Evolutionary conservation across 2,329 filamentous ascomycete species (phyloP), one percentile per base, ranked within the genome.

Genomic region (Plenodomus lindquistii): DNA sequence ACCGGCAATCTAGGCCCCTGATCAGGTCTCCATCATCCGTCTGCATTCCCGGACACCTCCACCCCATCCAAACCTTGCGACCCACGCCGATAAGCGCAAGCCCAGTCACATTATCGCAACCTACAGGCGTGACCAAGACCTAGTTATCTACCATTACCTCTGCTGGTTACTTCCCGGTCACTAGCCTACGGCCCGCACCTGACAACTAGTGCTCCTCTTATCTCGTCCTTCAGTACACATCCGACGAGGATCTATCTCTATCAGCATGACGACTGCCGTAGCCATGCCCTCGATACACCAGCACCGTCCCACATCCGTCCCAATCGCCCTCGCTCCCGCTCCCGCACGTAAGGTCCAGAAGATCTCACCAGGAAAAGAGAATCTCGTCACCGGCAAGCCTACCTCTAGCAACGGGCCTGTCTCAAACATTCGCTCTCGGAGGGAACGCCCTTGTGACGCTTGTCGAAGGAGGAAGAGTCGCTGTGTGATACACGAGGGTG

Each of bases 401-500:
- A 63, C 71, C 42, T 59, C 65, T n/a, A 63, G 52, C 52, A 62
- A 62, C 48, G 65, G 62, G 35, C 60, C 69, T 38, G 61, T 71
- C 37, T 66, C 70, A 53, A 74, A 73, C 61, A 67, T 70, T 48
- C 67, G 71, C 45, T 69, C 71, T 43, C 59, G 73, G 27, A 65
- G 72, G 52, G 74, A 76, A 61, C 62, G 74, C 38, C 74, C 73
- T 46, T 75, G 73, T 73, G 87, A 91, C 75, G 84, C 87, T 50
- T 94, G 90, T 72, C 81, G 86, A 55, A 81, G 82, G 71, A 83
- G 87, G 58, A 88, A 89, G 70, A 84, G 84, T 64, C 86, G 86
- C 73, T 94, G 90, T 75, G 85, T 91, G 54, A 82, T 89, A 68
- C 86, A 91, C 67, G 88, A 93, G 69, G 87, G 87, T 57, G 84